These are phyloP conservation scores for Mollisia scopiformis DNA, from an alignment of 2,329 filamentous ascomycete genomes.

Conservation along the genomic window DNA sequence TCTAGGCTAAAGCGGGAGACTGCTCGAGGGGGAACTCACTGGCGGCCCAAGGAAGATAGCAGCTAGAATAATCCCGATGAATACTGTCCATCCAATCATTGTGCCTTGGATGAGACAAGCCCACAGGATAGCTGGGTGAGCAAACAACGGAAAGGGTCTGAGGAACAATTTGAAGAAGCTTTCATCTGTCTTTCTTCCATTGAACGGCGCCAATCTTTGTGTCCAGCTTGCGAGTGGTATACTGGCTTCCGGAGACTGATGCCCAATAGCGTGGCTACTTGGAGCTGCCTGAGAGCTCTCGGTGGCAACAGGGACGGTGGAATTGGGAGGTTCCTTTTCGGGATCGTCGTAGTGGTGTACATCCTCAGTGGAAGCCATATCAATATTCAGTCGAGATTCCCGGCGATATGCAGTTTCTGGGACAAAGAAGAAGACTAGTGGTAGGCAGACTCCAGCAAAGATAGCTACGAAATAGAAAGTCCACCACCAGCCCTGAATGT, in stretches of 20 bases:
- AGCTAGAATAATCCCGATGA: slow-evolving; percentile 84
- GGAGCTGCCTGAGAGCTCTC: slow-evolving; percentile 4
- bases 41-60: slow-evolving; percentile 81
- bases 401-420: slow-evolving; percentile 83
- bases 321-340: background rate
- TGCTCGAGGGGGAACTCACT: no score
- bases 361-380: slow-evolving; percentile 48
- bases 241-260: slow-evolving; percentile 1
- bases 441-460: slow-evolving; percentile 72
- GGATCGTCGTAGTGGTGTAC: background rate
- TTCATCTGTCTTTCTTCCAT: slow-evolving; percentile 81
- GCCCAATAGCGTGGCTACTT: background rate
- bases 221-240: slow-evolving; percentile 56
- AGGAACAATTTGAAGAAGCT: slow-evolving; percentile 65
- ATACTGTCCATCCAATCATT: slow-evolving; percentile 94
- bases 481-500: slow-evolving; percentile 92
- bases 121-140: slow-evolving; percentile 87
- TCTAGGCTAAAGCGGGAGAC: no score
- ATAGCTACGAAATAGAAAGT: slow-evolving; percentile 88
- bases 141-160: slow-evolving; percentile 81
- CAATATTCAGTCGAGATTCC: slow-evolving; percentile 68
- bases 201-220: slow-evolving; percentile 70
- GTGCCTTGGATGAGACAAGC: slow-evolving; percentile 79
- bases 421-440: slow-evolving; percentile 75
- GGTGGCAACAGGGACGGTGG: background rate